Evolutionary conservation across 805 yeast species (phyloP).

Genomic region (Yarrowia hollandica): DNA sequence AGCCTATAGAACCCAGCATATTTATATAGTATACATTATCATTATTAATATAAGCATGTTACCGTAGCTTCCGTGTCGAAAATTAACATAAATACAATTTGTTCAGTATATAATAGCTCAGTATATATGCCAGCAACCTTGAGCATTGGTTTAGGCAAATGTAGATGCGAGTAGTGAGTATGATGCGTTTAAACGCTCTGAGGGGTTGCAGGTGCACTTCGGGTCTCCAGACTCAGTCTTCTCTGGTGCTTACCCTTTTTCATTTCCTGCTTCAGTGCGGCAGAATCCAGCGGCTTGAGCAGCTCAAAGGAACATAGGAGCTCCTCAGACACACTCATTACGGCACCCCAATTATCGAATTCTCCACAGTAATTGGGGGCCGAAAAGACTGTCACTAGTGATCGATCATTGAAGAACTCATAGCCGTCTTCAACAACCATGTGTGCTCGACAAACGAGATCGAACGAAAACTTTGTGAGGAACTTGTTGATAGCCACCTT

Average conservation of each 20-base stretch:
- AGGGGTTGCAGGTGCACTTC: conserved; percentile 27
- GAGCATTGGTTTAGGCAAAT: conserved; percentile 22
- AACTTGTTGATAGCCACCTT: conserved; percentile 79
- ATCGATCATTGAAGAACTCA: conserved; percentile 71
- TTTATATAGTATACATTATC: neutral
- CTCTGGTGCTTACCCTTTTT: conserved; percentile 89
- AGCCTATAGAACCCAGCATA: neutral
- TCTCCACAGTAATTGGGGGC: conserved; percentile 84
- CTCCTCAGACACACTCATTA: conserved; percentile 94
- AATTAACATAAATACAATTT: conserved; percentile 22
- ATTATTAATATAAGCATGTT: too few species aligned
- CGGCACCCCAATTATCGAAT: conserved; percentile 95
- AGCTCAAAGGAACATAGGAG: conserved; percentile 89
- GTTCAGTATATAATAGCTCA: conserved; percentile 23
- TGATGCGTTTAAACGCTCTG: conserved; percentile 24
- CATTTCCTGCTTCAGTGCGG: conserved; percentile 93
- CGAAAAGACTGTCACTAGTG: conserved; percentile 68
- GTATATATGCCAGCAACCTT: conserved; percentile 22
- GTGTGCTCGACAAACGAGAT: conserved; percentile 80
- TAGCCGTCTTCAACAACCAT: conserved; percentile 86
- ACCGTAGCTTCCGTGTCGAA: too few species aligned
- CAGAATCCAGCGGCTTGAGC: conserved; percentile 88
- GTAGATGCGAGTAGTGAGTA: conserved; percentile 5
- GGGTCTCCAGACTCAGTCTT: conserved; percentile 47
- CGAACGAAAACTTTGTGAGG: conserved; percentile 70